phyloP scores from a whole-genome alignment of 371 early-diverging fungal genomes.

The Mortierella sp. region DNA sequence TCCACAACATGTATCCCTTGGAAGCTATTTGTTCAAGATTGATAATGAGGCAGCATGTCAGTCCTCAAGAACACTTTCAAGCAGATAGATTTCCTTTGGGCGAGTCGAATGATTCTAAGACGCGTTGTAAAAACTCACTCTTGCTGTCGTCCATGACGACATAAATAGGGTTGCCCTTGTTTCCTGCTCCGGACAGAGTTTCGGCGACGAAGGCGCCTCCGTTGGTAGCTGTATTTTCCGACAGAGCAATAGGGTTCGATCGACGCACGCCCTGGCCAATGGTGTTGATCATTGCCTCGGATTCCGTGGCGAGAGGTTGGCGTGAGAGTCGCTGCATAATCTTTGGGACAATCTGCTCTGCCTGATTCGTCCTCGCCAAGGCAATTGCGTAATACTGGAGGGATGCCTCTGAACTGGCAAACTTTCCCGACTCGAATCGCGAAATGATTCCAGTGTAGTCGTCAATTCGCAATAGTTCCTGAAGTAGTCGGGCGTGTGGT shows the following conservation, averaged over 20 bases:
- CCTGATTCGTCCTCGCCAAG: slow-evolving; percentile 72
- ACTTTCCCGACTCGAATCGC: slow-evolving; percentile 79
- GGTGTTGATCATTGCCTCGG: slow-evolving; percentile 28
- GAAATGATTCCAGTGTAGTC: slow-evolving; percentile 74
- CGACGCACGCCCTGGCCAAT: slow-evolving; percentile 38
- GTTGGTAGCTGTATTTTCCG: slow-evolving; percentile 23
- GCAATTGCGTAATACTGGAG: slow-evolving; percentile 81
- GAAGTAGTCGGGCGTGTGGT: neutral
- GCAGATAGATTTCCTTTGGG: no score
- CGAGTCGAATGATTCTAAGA: neutral
- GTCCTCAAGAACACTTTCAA: neutral
- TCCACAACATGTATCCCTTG: slow-evolving; percentile 76
- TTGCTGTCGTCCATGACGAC: slow-evolving; percentile 47
- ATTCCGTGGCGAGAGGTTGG: slow-evolving; percentile 52
- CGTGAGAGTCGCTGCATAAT: slow-evolving; percentile 74
- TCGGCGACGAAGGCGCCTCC: slow-evolving; percentile 30
- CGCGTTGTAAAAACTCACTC: slow-evolving; percentile 15
- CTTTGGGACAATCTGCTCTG: slow-evolving; percentile 75
- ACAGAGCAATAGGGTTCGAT: slow-evolving; percentile 17
- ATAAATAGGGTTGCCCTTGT: slow-evolving; percentile 51
- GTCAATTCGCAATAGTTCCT: slow-evolving; percentile 77
- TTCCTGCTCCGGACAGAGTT: slow-evolving; percentile 42
- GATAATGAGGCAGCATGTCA: slow-evolving; percentile 18
- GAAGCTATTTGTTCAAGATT: slow-evolving; percentile 62
- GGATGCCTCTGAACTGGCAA: slow-evolving; percentile 74